A percentile compares a stretch with the other conserved stretches of the same genome.
phyloP scores from a whole-genome alignment of 345 rosid genomes.

The Gossypium australe region DNA sequence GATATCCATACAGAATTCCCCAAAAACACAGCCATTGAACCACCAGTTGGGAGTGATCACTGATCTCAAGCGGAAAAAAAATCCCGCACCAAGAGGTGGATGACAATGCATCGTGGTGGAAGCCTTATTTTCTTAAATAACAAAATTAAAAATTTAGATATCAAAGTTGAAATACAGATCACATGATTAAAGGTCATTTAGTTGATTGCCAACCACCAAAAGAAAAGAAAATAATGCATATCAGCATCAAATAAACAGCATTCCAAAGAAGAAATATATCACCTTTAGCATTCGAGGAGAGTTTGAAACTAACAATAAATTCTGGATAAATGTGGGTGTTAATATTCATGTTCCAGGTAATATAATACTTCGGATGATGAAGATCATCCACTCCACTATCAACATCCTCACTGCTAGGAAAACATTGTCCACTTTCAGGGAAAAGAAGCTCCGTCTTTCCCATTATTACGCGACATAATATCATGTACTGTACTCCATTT shows the following conservation, averaged over 20 bases:
- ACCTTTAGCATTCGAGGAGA: constrained; percentile 59
- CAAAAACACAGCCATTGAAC: constrained; percentile 31
- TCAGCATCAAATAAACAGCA: not conserved
- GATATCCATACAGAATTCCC: constrained; percentile 21
- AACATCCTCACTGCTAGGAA: constrained; percentile 58
- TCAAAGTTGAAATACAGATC: constrained; percentile 16
- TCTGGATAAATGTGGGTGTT: constrained; percentile 83
- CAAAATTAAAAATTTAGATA: constrained; percentile 16
- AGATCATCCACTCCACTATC: constrained; percentile 85
- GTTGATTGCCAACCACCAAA: constrained; percentile 21
- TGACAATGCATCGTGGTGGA: constrained; percentile 31
- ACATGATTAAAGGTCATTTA: constrained; percentile 20
- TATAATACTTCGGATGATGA: constrained; percentile 52
- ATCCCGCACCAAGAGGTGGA: constrained; percentile 31
- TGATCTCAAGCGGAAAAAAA: constrained; percentile 24
- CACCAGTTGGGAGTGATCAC: constrained; percentile 33
- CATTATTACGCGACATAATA: constrained; percentile 80
- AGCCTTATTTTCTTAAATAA: constrained; percentile 23
- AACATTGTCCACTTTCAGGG: constrained; percentile 49
- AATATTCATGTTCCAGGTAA: constrained; percentile 84
- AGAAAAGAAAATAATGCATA: not conserved
- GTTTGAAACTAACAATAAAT: constrained; percentile 85
- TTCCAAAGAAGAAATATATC: constrained; percentile 31
- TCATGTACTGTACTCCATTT: constrained; percentile 59
- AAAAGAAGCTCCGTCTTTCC: constrained; percentile 71